Conservation (phyloP, 345 rosid species). For the Salix viminalis region DNA sequence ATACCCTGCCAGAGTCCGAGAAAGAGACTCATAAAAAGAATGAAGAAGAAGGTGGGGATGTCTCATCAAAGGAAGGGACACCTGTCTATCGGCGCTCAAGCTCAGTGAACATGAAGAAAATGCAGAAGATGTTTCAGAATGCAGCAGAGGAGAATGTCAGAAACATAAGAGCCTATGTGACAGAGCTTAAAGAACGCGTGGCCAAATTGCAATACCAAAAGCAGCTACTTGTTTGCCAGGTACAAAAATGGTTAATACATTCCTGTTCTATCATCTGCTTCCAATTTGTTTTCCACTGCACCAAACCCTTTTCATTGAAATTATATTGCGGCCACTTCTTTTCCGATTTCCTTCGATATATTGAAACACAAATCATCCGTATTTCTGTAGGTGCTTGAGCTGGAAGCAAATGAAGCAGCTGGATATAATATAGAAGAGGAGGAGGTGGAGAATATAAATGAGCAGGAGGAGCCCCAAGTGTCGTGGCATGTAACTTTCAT, state of each 20-base stretch:
- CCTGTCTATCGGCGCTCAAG: slow-evolving; percentile 72
- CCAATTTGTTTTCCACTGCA: background rate
- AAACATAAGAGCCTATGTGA: slow-evolving; percentile 86
- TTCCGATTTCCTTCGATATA: background rate
- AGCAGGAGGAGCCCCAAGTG: slow-evolving; percentile 56
- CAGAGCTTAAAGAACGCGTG: slow-evolving; percentile 91
- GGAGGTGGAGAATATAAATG: slow-evolving; percentile 33
- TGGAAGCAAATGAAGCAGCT: slow-evolving; percentile 94
- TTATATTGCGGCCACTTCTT: background rate
- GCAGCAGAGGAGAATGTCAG: slow-evolving; percentile 99
- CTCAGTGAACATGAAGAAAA: slow-evolving; percentile 94
- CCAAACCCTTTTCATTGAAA: background rate
- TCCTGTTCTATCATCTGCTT: background rate
- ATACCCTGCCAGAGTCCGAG: slow-evolving; percentile 43
- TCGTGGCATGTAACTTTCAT: slow-evolving; percentile 76
- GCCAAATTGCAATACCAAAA: slow-evolving; percentile 98
- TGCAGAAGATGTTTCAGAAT: slow-evolving; percentile 97
- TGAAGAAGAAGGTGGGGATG: slow-evolving; percentile 77
- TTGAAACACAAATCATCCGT: background rate
- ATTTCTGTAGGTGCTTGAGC: slow-evolving; percentile 68
- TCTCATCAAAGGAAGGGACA: slow-evolving; percentile 72
- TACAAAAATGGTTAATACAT: slow-evolving; percentile 15
- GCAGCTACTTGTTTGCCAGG: slow-evolving; percentile 99
- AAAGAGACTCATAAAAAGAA: slow-evolving; percentile 70
- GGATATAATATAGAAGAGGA: slow-evolving; percentile 64